A percentile compares a stretch with the other conserved stretches of the same genome.
These are phyloP conservation scores for Trametes polyzona DNA, from an alignment of 1,284 basidiomycete genomes.

Conservation along the genomic window DNA sequence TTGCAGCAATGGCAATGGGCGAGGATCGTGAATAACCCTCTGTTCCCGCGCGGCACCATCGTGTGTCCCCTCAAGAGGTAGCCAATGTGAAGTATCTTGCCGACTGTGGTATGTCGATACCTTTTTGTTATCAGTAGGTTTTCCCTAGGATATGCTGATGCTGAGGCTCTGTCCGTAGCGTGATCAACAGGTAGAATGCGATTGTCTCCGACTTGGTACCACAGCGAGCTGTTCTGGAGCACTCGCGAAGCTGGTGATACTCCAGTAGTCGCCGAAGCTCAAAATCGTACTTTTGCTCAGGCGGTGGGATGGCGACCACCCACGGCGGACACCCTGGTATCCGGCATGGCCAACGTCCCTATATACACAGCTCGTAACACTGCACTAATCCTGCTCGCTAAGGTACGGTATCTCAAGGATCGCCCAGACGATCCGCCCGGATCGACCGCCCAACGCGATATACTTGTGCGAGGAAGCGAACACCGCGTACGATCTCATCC, in stretches of 20 bases:
- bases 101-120: too few species aligned
- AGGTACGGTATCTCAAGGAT: conserved; percentile 11
- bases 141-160: too few species aligned
- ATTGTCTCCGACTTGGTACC: conserved; percentile 25
- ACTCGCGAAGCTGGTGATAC: conserved; percentile 12
- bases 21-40: too few species aligned
- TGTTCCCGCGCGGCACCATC: too few species aligned
- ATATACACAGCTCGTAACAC: background rate
- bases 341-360: conserved; percentile 22
- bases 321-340: conserved; percentile 29
- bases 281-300: too few species aligned
- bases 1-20: too few species aligned
- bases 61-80: too few species aligned
- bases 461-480: conserved; percentile 22
- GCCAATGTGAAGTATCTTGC: too few species aligned
- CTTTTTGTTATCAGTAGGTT: too few species aligned
- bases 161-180: too few species aligned
- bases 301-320: conserved; percentile 28
- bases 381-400: background rate
- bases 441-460: conserved; percentile 31
- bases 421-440: conserved; percentile 29
- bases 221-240: conserved; percentile 28
- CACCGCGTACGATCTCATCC: conserved; percentile 33
- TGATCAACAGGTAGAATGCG: too few species aligned
- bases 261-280: background rate